A percentile compares a stretch with the other conserved stretches of the same genome.
Evolutionary conservation across 2,329 filamentous ascomycete species (phyloP).

Genomic region (Ceratocystis variospora): DNA sequence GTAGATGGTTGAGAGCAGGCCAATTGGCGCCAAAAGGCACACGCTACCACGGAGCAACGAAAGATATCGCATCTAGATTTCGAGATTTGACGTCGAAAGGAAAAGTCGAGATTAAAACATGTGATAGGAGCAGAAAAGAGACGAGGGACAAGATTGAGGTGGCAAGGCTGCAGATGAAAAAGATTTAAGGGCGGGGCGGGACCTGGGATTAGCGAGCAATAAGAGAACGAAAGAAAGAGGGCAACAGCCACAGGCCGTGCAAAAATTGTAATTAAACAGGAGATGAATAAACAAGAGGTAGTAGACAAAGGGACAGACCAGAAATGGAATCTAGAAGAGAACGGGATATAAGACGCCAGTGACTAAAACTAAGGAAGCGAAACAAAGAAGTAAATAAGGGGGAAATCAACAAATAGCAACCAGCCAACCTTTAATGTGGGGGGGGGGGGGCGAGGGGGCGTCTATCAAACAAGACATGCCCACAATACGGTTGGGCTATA

Average conservation of each 20-base stretch:
- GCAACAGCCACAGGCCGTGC: not conserved
- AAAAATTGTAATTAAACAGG: not conserved
- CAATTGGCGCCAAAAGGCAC: slow-evolving; percentile 38
- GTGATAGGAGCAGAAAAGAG: not conserved
- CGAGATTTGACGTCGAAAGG: not conserved
- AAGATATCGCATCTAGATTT: slow-evolving; percentile 29
- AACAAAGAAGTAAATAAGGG: slow-evolving; percentile 8
- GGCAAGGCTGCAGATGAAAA: not conserved
- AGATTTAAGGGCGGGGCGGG: not conserved
- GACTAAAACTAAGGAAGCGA: not conserved
- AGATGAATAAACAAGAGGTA: not conserved
- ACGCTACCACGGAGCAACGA: slow-evolving; percentile 45
- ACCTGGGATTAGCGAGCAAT: not conserved
- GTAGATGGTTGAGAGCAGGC: slow-evolving; percentile 57
- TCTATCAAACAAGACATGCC: not conserved
- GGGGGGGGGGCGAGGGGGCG: not conserved
- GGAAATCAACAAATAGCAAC: slow-evolving; percentile 1
- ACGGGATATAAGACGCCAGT: not conserved
- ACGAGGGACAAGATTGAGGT: not conserved
- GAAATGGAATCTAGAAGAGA: not conserved
- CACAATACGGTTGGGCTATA: not conserved
- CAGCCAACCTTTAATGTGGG: not conserved
- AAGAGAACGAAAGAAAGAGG: not conserved
- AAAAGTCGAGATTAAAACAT: not conserved
- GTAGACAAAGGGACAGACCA: not conserved